Evolutionary conservation across 2,329 filamentous ascomycete genomes (phyloP), one percentile per base, ranked within the genome.

Genomic region (Diplodia mutila): DNA sequence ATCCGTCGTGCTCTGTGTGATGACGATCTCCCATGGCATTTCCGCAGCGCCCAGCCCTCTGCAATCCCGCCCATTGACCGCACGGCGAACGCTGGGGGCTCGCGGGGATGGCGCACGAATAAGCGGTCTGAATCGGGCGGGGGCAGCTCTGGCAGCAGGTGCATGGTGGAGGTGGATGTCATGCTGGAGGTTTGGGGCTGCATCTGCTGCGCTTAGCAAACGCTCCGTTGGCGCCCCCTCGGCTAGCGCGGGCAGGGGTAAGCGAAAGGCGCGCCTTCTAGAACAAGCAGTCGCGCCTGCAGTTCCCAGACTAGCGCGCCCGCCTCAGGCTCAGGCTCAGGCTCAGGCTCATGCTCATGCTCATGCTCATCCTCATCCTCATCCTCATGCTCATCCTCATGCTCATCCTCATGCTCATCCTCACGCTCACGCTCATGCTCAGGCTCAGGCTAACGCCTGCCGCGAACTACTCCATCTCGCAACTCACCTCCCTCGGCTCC

Each of bases 11-110:
- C 23, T 14, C 14, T 53, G 21, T 16, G 14, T 63, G 59, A 63
- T 63, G 59, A 63, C 11, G 59, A 63, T 63, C 59, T 63, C 42
- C 59, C 42, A 25, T 23, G 21, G 39, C 59, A 51, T 51, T 51
- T 51, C 59, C 59, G 42, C 39, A 46, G 18, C 39, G 6, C 46
- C 8, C 42, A 29, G 8, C 55, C 55, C 53, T 34, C 52, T 32
- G 52, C 52, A 54, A 23, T 54, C 21, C 34, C 52, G 52, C 52
- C 8, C 52, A 46, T n/a, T n/a, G 39, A n/a, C 39, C 39, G 39
- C 39, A 37, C 18, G 39, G 39, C n/a, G 39, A n/a, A 2, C 21
- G 39, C 39, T 8, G 18, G 39, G 16, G 6, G 7, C 12, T n/a
- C 39, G 39, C 18, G 34, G 34, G 34, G 34, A 37, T 37, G 34